phyloP scores from a whole-genome alignment of 2,329 filamentous ascomycete species.

The Calonectria leucothoes region DNA sequence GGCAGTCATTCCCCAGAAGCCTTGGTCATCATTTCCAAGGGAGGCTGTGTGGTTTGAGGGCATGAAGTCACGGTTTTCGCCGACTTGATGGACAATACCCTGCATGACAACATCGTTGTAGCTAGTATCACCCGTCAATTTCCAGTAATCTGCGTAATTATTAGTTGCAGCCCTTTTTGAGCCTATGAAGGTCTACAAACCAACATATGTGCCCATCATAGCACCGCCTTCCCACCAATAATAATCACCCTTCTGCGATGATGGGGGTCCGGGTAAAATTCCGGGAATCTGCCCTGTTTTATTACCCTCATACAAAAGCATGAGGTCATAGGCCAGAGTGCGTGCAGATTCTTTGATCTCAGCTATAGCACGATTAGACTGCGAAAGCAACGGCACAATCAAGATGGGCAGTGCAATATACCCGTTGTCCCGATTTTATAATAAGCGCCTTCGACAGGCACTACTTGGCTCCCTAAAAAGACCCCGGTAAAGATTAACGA shows the following conservation, averaged over 20 bases:
- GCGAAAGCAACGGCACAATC: not conserved
- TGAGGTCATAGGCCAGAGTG: slow-evolving; percentile 61
- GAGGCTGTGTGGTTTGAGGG: slow-evolving; percentile 68
- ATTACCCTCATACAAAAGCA: slow-evolving; percentile 64
- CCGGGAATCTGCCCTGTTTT: slow-evolving; percentile 64
- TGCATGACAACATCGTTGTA: slow-evolving; percentile 71
- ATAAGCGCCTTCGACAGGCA: slow-evolving; percentile 36
- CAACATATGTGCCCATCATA: slow-evolving; percentile 75
- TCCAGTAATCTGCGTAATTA: slow-evolving; percentile 68
- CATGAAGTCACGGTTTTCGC: slow-evolving; percentile 68
- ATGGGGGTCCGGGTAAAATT: slow-evolving; percentile 67
- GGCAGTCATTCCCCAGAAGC: slow-evolving; percentile 76
- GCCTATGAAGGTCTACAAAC: slow-evolving; percentile 16
- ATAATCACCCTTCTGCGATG: slow-evolving; percentile 61
- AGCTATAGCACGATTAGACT: slow-evolving; percentile 42
- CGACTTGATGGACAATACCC: slow-evolving; percentile 69
- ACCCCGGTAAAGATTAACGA: slow-evolving; percentile 26
- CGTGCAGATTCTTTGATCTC: slow-evolving; percentile 60
- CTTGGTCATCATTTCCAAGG: slow-evolving; percentile 77
- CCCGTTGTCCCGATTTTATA: slow-evolving; percentile 48
- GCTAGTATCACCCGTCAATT: slow-evolving; percentile 71
- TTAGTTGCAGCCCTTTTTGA: not conserved
- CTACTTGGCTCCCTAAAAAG: slow-evolving; percentile 28
- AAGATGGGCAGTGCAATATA: slow-evolving; percentile 15
- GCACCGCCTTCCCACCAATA: slow-evolving; percentile 83